Evolutionary conservation across 805 yeast genomes (phyloP).

Genomic region (Pichia pseudocactophila): DNA sequence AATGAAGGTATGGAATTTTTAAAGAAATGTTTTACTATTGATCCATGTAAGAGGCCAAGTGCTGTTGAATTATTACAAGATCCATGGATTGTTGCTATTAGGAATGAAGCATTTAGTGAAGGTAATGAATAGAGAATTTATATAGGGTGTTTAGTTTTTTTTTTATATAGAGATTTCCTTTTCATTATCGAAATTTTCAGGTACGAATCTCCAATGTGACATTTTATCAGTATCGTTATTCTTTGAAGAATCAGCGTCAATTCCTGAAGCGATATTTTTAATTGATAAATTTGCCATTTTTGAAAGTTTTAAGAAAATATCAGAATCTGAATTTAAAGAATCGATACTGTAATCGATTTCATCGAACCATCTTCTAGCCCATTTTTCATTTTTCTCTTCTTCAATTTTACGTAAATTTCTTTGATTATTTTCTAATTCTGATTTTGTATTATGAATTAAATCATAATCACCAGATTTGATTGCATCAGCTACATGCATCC

Average conservation of each 20-base stretch:
- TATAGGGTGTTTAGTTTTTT: too few relatives aligned
- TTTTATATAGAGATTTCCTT: slow-evolving; percentile 41
- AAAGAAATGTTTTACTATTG: slow-evolving; percentile 67
- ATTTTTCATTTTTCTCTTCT: slow-evolving; percentile 46
- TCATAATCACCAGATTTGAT: slow-evolving; percentile 68
- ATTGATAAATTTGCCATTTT: slow-evolving; percentile 47
- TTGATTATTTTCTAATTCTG: slow-evolving; percentile 74
- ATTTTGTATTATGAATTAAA: slow-evolving; percentile 64
- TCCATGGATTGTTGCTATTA: slow-evolving; percentile 77
- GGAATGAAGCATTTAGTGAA: slow-evolving; percentile 59
- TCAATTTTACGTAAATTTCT: slow-evolving; percentile 75
- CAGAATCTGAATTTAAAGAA: slow-evolving; percentile 19
- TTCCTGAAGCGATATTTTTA: slow-evolving; percentile 62
- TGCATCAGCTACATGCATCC: slow-evolving; percentile 86
- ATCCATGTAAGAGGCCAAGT: slow-evolving; percentile 69
- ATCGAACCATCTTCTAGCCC: slow-evolving; percentile 84
- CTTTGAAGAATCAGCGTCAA: slow-evolving; percentile 27
- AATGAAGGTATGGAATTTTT: slow-evolving; percentile 64
- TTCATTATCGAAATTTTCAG: slow-evolving; percentile 48
- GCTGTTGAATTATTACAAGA: slow-evolving; percentile 81
- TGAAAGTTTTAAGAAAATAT: slow-evolving; percentile 31
- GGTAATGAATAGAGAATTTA: too few relatives aligned
- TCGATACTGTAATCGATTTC: slow-evolving; percentile 38
- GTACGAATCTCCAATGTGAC: slow-evolving; percentile 63
- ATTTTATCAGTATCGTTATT: slow-evolving; percentile 44